Evolutionary conservation across 768 basidiomycete species (phyloP).

Genomic region (Calocera cornea): DNA sequence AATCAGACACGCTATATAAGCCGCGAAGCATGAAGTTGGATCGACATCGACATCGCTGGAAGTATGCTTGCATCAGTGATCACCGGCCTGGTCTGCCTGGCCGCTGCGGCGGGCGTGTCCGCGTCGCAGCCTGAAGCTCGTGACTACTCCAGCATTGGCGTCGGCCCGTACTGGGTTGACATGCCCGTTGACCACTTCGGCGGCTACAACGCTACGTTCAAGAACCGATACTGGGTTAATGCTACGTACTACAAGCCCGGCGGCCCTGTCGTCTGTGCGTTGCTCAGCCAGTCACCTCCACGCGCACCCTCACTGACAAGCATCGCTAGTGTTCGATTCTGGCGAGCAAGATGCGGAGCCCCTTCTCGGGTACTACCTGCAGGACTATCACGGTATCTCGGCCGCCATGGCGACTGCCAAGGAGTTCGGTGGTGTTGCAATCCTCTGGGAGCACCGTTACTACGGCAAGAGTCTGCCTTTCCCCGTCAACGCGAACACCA

Average conservation of each 20-base stretch:
- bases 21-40: not conserved
- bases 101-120: not conserved
- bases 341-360: conserved; percentile 39
- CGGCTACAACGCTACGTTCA: conserved; percentile 27
- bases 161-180: conserved; percentile 18
- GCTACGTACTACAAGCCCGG: conserved; percentile 35
- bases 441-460: conserved; percentile 40
- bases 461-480: conserved; percentile 39
- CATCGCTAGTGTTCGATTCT: conserved; percentile 35
- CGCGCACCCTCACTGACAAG: not conserved
- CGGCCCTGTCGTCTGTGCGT: conserved; percentile 36
- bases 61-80: conserved; percentile 2
- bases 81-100: not conserved
- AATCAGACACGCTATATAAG: not conserved
- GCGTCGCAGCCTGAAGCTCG: not conserved
- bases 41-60: not conserved
- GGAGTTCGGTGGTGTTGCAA: conserved; percentile 34
- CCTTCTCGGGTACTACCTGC: conserved; percentile 36
- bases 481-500: conserved; percentile 36
- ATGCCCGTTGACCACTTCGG: conserved; percentile 38
- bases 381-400: conserved; percentile 39
- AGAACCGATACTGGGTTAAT: conserved; percentile 39
- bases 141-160: not conserved
- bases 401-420: conserved; percentile 37
- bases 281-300: not conserved